Base-by-base conservation (phyloP, 768 basidiomycete species). In the Lyophyllum decastes region DNA sequence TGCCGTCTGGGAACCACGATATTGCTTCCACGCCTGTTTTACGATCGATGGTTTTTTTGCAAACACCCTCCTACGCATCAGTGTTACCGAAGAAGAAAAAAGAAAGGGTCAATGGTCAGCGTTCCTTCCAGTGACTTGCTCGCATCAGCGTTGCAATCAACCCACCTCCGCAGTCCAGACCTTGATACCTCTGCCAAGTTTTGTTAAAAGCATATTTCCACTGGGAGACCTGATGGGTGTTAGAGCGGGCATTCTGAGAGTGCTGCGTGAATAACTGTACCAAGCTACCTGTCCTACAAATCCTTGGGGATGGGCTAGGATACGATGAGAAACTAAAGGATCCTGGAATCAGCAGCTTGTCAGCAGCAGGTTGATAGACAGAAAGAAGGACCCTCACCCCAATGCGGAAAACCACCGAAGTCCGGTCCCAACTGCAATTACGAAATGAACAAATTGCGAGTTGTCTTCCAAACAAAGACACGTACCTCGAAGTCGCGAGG, bases 211-310 rank as follows among this genome's bases (percentile, higher is more conserved):
- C 48, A 78, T 68, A 49, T 78, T 77, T 16, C 89, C 88, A 33
- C 76, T 79, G 0, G 88, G 88, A 16, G 88, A 88, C 87, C 85
- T 86, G 55, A 19, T 40, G 11, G 40, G 30, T 51, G 22, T 56
- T 22, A 45, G 19, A 48, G 49, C 16, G 41, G 46, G 26, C 48
- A 27, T 38, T 24, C n/a, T 12, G 52, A 35, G 14, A 24, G 9
- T n/a, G n/a, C n/a, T n/a, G n/a, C 16, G 14, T 34, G 22, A 10
- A 38, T 43, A 30, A 21, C 27, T 73, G 52, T 56, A 86, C 88
- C 89, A 92, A 27, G 87, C 88, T 30, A 90, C 89, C 70, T 90
- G 89, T 33, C 85, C 82, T 30, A 89, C 84, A 68, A 90, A 89
- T n/a, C 86, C 87, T 59, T 83, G 79, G 4, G 85, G 75, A 64